Evolutionary conservation across 192 early-diverging fungal species (phyloP).

Genomic region (Podila clonocystis): DNA sequence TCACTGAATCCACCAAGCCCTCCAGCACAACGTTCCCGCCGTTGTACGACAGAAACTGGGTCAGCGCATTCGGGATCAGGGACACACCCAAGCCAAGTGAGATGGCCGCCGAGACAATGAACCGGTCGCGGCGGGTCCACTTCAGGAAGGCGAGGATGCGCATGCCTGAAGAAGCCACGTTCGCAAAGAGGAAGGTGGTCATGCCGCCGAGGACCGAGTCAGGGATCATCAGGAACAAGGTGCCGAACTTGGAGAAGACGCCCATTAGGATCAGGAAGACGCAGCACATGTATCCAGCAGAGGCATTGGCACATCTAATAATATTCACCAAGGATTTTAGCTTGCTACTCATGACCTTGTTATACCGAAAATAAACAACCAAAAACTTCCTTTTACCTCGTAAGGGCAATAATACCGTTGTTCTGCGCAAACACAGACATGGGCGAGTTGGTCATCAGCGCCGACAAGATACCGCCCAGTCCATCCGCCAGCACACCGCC

Average conservation of each 20-base stretch:
- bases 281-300: slow-evolving; percentile 63
- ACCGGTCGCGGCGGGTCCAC: slow-evolving; percentile 64
- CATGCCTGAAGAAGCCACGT: slow-evolving; percentile 62
- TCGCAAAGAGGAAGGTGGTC: slow-evolving; percentile 63
- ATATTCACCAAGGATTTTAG: too few relatives aligned
- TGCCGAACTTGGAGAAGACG: slow-evolving; percentile 62
- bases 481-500: slow-evolving; percentile 68
- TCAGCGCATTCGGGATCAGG: slow-evolving; percentile 50
- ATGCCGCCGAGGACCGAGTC: slow-evolving; percentile 62
- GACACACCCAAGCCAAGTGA: slow-evolving; percentile 60
- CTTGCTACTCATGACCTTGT: too few relatives aligned
- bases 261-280: slow-evolving; percentile 60
- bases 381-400: slow-evolving; percentile 39
- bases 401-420: slow-evolving; percentile 64
- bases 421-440: slow-evolving; percentile 66
- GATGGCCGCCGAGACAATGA: slow-evolving; percentile 57
- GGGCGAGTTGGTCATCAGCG: slow-evolving; percentile 62
- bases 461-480: slow-evolving; percentile 57
- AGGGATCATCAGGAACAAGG: slow-evolving; percentile 58
- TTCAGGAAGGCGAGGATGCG: slow-evolving; percentile 61
- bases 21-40: slow-evolving; percentile 30
- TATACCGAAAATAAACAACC: neutral
- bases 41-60: slow-evolving; percentile 32
- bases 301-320: slow-evolving; percentile 52
- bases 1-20: slow-evolving; percentile 53